Evolutionary conservation across 257 asterid species (phyloP), one percentile per base, ranked within the genome.

Genomic region (Solanum lycopersicoides): DNA sequence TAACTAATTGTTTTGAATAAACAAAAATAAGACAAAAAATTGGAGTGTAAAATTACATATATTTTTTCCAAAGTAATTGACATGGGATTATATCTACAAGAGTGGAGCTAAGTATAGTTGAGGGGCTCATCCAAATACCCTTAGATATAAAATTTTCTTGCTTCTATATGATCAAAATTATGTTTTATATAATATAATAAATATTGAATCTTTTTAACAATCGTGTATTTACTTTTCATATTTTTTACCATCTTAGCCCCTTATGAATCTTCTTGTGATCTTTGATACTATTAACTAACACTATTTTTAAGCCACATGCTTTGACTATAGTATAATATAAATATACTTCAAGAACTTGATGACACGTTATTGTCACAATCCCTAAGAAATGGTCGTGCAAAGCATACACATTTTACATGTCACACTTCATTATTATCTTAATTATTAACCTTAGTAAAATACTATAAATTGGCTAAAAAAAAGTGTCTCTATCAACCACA

Each of bases 141-240:
- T 53, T 53, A 6, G n/a, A 0, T 53, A 53, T 0, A 53, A 53
- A 53, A 16, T 53, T 18, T 16, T 16, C 63, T 0, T 18, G n/a
- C 0, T 18, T 53, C 0, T 53, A 7, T 0, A 2, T 53, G 11
- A 0, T 53, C 7, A 1, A 0, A 56, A 18, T 56, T 56, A 18
- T 56, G 0, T 56, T 18, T 18, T 56, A 6, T 0, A 0, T 56
- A 18, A 56, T 56, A 56, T 18, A 18, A 18, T 56, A 18, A n/a
- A 1, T 56, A 4, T 56, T 53, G n/a, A 50, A 50, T 0, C 3
- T 53, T 9, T 53, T 2, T 3, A 18, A 53, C 0, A 0, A 16
- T 16, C 4, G n/a, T 56, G 0, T 56, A 0, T 5, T 53, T 53
- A 53, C 4, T 53, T 56, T 56, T 56, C 4, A 56, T 56, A 56